phyloP scores from a whole-genome alignment of 768 basidiomycete species.

The Tulasnella sp. region DNA sequence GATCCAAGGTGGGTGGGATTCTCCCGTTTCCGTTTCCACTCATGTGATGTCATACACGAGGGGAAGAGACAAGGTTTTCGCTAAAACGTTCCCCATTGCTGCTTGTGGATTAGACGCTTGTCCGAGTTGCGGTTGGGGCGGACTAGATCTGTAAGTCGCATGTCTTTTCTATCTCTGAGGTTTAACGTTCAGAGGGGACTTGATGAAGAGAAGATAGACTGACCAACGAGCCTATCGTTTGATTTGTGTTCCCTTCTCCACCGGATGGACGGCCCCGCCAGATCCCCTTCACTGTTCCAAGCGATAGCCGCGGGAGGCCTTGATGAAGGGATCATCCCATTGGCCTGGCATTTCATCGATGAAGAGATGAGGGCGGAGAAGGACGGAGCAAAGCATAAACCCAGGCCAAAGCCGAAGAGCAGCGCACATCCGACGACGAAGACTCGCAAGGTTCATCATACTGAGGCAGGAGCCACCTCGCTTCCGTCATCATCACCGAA shows the following conservation, averaged over 20 bases:
- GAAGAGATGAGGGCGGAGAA: slow-evolving; percentile 3
- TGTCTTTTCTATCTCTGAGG: neutral
- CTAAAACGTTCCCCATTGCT: neutral
- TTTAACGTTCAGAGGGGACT: neutral
- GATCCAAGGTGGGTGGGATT: slow-evolving; percentile 11
- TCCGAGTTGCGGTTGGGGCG: slow-evolving; percentile 18
- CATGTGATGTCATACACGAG: neutral
- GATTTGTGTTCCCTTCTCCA: neutral
- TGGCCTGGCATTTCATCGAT: slow-evolving; percentile 21
- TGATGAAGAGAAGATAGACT: neutral
- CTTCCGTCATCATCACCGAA: neutral
- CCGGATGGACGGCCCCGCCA: neutral
- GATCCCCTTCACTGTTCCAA: slow-evolving; percentile 21
- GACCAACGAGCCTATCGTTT: slow-evolving; percentile 2
- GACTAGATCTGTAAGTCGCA: slow-evolving; percentile 24
- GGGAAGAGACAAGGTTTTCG: neutral
- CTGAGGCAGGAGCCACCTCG: neutral
- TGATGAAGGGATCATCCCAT: slow-evolving; percentile 13
- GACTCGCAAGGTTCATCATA: neutral
- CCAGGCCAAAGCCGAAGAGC: neutral
- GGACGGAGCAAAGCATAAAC: neutral
- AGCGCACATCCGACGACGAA: slow-evolving; percentile 3
- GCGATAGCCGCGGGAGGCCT: slow-evolving; percentile 16
- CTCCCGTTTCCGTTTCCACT: neutral
- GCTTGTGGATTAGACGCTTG: slow-evolving; percentile 18